Base-by-base conservation (phyloP, 768 basidiomycete genomes). In the Leccinum truebloodii region DNA sequence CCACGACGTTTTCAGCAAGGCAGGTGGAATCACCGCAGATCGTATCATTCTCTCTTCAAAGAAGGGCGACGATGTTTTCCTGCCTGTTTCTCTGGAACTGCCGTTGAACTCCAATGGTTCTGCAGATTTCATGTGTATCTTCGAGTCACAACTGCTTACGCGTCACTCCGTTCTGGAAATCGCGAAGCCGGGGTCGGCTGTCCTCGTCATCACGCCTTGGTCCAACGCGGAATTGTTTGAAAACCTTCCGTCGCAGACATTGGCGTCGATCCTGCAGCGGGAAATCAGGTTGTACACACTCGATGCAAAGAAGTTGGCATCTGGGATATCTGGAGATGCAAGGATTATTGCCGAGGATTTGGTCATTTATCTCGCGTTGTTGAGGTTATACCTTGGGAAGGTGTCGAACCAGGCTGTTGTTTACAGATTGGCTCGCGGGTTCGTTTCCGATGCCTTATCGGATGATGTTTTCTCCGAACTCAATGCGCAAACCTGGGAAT, bases 181-280 rank as follows among this genome's bases (percentile, higher is more conserved):
- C 53, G 87, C 90, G 28, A 88, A 86, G 60, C 73, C 76, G 4
- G 83, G 82, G 7, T 88, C 94, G 0, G 77, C 86, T 8, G 83
- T 97, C 35, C 84, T 98, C 57, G 73, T 96, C 57, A 74, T 84
- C 55, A 86, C 94, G 2, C 74, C 84, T 18, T 97, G 94, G 94
- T 81, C 88, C 3, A 68, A 81, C 28, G 83, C 85, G 13, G 95
- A 98, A 69, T 77, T 97, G 39, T 71, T 81, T 6, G 77, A 85
- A 49, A 94, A 86, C 70, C 79, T 96, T 41, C 80, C 87, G 1
- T 62, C 79, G 13, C 76, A 81, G 53, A 61, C 10, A 79, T 81
- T 55, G 69, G 80, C 39, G 68, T 75, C 14, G 67, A 81, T 50
- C 78, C 65, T 74, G 35, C 76, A 83, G 52, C 84, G 84, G 41